Conservation (phyloP, 2,329 filamentous ascomycete species). For the Fusarium heterosporum region DNA sequence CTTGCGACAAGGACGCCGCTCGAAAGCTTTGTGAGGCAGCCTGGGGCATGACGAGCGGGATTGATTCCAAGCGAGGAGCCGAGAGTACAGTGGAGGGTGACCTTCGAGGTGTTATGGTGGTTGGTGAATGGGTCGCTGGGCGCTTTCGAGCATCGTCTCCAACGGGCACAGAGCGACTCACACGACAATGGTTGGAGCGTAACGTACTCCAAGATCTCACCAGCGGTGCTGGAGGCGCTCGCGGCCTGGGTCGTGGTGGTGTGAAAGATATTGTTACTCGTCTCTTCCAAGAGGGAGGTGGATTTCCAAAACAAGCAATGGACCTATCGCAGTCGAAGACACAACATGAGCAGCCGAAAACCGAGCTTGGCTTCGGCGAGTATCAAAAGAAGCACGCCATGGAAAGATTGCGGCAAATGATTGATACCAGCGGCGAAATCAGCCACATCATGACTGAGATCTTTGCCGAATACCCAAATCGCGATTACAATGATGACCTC, state of each 20-base stretch:
- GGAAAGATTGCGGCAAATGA: conserved; percentile 78
- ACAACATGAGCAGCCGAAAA: conserved; percentile 65
- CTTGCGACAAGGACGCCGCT: conserved; percentile 89
- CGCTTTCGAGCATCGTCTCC: conserved; percentile 67
- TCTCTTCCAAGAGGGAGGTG: conserved; percentile 83
- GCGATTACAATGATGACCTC: conserved; percentile 92
- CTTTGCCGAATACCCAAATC: conserved; percentile 85
- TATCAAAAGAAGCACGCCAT: conserved; percentile 78
- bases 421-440: conserved; percentile 82
- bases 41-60: conserved; percentile 81
- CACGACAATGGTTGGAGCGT: conserved; percentile 80
- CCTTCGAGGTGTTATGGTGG: conserved; percentile 85
- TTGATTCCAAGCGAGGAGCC: conserved; percentile 75
- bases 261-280: conserved; percentile 80
- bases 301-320: conserved; percentile 73
- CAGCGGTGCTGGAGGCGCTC: conserved; percentile 76
- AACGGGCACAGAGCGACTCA: conserved; percentile 63
- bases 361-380: conserved; percentile 77
- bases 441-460: conserved; percentile 85
- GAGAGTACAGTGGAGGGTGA: conserved; percentile 78
- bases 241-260: conserved; percentile 78
- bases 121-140: conserved; percentile 86
- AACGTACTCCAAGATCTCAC: conserved; percentile 75
- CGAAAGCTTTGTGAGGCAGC: conserved; percentile 85
- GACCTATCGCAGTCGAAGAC: conserved; percentile 57